These are phyloP conservation scores for Lentinus brumalis DNA, from an alignment of 768 basidiomycete genomes.

Conservation along the genomic window DNA sequence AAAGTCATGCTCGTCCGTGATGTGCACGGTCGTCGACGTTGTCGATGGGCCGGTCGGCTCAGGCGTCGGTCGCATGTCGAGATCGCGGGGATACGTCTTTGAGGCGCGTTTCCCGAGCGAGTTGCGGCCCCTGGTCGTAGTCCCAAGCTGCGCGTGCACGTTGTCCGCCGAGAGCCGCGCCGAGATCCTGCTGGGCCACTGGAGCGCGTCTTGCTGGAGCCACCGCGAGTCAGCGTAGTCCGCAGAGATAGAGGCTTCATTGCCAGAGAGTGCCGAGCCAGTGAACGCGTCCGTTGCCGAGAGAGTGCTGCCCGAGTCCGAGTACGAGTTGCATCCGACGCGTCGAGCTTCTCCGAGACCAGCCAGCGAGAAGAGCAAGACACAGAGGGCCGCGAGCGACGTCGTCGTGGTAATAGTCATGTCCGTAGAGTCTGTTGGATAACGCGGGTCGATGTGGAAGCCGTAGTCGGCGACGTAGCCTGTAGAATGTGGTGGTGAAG, in stretches of 20 bases:
- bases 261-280: background rate
- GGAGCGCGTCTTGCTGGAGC: no score
- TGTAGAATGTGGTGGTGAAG: background rate
- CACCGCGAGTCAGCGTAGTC: background rate
- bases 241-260: background rate
- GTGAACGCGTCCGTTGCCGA: background rate
- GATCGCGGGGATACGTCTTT: slow-evolving; percentile 1
- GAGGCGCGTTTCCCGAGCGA: slow-evolving; percentile 8
- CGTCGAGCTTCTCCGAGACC: background rate
- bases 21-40: slow-evolving; percentile 39
- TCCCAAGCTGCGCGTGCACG: no score
- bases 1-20: slow-evolving; percentile 31
- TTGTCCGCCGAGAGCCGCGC: no score
- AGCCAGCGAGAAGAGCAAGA: background rate
- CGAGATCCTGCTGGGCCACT: no score
- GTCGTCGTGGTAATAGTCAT: background rate
- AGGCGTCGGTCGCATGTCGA: slow-evolving; percentile 39
- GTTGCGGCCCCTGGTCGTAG: background rate
- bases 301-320: no score
- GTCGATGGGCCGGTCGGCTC: slow-evolving; percentile 40
- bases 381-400: background rate
- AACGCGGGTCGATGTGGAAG: background rate
- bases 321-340: background rate
- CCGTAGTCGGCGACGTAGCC: no score
- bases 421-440: background rate